Conservation (phyloP, 2,329 filamentous ascomycete genomes). For the Arthrobotrys sphaeroides region DNA sequence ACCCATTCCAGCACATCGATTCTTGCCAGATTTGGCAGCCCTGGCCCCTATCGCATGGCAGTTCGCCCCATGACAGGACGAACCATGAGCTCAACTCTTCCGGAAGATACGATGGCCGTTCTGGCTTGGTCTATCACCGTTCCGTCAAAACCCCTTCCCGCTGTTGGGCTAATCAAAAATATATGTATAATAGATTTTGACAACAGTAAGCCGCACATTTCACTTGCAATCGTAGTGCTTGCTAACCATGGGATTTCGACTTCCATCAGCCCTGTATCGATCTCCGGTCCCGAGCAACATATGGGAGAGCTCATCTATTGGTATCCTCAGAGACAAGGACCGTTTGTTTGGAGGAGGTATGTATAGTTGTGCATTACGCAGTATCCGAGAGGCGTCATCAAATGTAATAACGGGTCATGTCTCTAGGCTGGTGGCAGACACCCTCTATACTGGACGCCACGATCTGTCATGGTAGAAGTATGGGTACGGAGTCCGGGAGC, state of each 20-base stretch:
- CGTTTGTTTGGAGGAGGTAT: conserved; percentile 43
- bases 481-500: neutral
- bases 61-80: neutral
- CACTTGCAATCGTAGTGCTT: neutral
- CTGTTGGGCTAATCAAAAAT: conserved; percentile 19
- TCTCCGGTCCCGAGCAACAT: conserved; percentile 50
- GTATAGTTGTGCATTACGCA: neutral
- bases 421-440: conserved; percentile 52
- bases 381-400: neutral
- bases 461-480: neutral
- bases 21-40: neutral
- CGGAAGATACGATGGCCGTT: neutral
- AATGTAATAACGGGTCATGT: too few relatives aligned
- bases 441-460: conserved; percentile 50
- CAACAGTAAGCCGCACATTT: conserved; percentile 34
- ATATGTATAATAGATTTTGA: conserved; percentile 51
- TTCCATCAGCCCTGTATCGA: conserved; percentile 34
- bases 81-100: neutral
- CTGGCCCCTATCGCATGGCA: neutral
- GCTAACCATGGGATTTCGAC: neutral
- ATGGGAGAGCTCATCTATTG: conserved; percentile 37
- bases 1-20: neutral
- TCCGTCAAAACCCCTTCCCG: conserved; percentile 31
- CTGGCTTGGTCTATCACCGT: conserved; percentile 26
- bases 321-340: conserved; percentile 37